These are phyloP conservation scores for Gossypioides kirkii DNA, from an alignment of 345 rosid genomes.

Conservation along the genomic window DNA sequence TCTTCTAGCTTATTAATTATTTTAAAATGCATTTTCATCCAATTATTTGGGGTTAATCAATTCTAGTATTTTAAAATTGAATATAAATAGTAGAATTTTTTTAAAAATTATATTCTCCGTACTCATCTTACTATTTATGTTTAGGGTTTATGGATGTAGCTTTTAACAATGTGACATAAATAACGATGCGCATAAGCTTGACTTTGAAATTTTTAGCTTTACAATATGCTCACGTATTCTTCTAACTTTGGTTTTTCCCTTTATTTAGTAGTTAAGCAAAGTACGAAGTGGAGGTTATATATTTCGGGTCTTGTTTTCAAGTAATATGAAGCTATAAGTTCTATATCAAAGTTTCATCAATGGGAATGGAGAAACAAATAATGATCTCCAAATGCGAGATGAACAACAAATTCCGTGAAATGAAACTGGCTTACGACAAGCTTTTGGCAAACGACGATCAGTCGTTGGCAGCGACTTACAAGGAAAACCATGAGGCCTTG, in stretches of 20 bases:
- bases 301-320: not conserved
- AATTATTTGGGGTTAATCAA: too few species aligned
- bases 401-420: not conserved
- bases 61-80: too few species aligned
- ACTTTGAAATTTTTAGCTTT: not conserved
- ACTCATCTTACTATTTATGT: too few species aligned
- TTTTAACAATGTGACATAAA: not conserved
- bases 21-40: too few species aligned
- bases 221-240: not conserved
- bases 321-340: not conserved
- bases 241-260: not conserved
- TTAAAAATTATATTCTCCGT: too few species aligned
- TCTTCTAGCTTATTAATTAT: too few species aligned
- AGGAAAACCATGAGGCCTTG: not conserved
- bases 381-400: not conserved
- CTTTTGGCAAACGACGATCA: not conserved
- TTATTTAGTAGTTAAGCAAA: conserved; percentile 8
- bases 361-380: not conserved
- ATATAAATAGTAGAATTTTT: too few species aligned
- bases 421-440: not conserved
- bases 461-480: not conserved
- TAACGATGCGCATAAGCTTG: not conserved
- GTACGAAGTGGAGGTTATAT: not conserved
- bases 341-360: not conserved
- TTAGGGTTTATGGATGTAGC: too few species aligned